Conservation (phyloP, 805 yeast species). For the Kazachstania viticola region DNA sequence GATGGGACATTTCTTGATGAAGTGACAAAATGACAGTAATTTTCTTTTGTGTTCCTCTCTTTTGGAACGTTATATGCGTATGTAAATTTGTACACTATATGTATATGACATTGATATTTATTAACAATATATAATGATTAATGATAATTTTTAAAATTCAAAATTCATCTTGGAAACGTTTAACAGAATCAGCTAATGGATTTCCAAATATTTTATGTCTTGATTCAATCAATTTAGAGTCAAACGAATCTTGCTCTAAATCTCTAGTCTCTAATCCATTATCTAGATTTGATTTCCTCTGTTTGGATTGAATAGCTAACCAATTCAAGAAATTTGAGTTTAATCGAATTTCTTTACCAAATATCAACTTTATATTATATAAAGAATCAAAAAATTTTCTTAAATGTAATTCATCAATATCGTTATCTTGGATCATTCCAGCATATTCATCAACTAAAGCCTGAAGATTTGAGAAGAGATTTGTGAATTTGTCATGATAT, state of each 20-base stretch:
- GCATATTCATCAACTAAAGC: constrained; percentile 8
- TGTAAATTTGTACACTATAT: background rate
- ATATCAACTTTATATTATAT: constrained; percentile 26
- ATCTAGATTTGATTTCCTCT: constrained; percentile 18
- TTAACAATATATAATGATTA: background rate
- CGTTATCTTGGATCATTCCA: constrained; percentile 16
- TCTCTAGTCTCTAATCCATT: constrained; percentile 22
- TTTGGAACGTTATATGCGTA: no score
- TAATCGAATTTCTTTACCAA: constrained; percentile 23
- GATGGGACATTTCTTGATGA: constrained; percentile 75
- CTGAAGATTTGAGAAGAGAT: constrained; percentile 2
- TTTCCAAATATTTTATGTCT: constrained; percentile 73
- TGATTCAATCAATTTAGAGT: constrained; percentile 31
- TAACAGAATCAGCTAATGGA: constrained; percentile 50
- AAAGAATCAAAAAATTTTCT: constrained; percentile 32
- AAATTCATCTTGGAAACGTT: constrained; percentile 27
- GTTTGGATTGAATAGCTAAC: constrained; percentile 40
- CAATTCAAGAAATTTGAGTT: constrained; percentile 44
- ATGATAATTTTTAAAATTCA: background rate
- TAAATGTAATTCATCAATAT: constrained; percentile 31
- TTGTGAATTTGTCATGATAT: no score
- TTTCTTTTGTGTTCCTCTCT: no score
- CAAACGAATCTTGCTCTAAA: constrained; percentile 25
- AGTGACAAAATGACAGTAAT: constrained; percentile 19
- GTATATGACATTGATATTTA: constrained; percentile 1